Evolutionary conservation across 768 basidiomycete genomes (phyloP).

Genomic region (Calocera cornea): DNA sequence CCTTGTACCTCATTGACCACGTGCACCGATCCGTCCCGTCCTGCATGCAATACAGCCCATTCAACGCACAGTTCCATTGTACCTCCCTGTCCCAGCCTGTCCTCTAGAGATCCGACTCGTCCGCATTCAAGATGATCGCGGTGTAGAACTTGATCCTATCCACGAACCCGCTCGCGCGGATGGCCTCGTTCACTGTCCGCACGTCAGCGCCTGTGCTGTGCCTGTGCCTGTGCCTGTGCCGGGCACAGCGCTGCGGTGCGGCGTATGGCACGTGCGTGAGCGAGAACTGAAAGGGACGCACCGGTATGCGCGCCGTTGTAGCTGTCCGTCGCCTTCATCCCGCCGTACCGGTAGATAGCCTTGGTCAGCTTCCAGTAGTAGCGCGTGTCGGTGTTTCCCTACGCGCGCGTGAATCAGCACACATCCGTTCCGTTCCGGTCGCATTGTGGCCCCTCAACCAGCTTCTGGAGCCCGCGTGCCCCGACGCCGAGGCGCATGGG

Average conservation of each 20-base stretch:
- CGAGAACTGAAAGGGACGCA: background rate
- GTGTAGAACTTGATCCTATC: slow-evolving; percentile 35
- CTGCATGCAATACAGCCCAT: background rate
- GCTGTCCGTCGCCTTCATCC: background rate
- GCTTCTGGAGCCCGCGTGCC: too few relatives aligned
- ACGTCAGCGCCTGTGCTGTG: background rate
- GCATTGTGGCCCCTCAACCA: too few relatives aligned
- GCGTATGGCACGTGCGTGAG: too few relatives aligned
- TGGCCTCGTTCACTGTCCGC: slow-evolving; percentile 14
- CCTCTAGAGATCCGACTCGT: slow-evolving; percentile 24
- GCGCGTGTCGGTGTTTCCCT: slow-evolving; percentile 30
- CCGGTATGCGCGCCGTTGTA: background rate
- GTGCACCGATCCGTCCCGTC: too few relatives aligned
- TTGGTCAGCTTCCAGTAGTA: slow-evolving; percentile 40
- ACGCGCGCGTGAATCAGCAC: background rate
- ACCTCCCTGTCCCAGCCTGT: background rate
- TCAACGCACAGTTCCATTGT: background rate
- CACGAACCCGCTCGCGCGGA: slow-evolving; percentile 26
- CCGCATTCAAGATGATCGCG: slow-evolving; percentile 33
- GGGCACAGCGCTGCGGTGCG: too few relatives aligned
- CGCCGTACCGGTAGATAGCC: slow-evolving; percentile 57
- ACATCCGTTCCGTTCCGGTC: too few relatives aligned
- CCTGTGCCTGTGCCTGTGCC: too few relatives aligned
- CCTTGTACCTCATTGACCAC: too few relatives aligned
- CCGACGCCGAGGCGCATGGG: too few relatives aligned